Base-by-base conservation (phyloP, 192 early-diverging fungal genomes). In the Chytriomyces hyalinus region DNA sequence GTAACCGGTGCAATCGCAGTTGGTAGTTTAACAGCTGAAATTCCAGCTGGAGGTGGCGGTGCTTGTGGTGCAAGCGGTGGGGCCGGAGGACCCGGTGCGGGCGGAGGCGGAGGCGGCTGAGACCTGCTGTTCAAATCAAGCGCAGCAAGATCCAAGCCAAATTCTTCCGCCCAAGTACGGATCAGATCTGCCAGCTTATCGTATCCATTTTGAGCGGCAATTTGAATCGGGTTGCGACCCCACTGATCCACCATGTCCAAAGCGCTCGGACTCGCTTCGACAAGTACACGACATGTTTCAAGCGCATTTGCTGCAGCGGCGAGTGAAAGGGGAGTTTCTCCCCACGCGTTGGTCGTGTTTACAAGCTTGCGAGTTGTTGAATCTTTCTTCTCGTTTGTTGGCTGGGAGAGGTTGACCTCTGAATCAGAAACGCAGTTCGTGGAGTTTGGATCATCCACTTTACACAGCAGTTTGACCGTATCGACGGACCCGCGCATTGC, bases 191-290 rank as follows among this genome's bases (percentile, higher is more conserved):
- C 57, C 59, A 45, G 60, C 22, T 46, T 26, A 13, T 20, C 9
- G 61, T 73, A 73, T 8, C 72, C 72, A 46, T 73, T 57, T 61
- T 73, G 20, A 0, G 17, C 13, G n/a, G 72, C 72, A 9, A 73
- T 61, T 45, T 45, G 57, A 22, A 6, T 8, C 1, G 72, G 13
- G 44, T 36, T 63, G 60, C 72, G 72, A 43, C 60, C 57, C 72
- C 72, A 73, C 61, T 28, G 15, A 46, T 73, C 72, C 17, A 17
- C 13, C 26, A 68, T 48, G 15, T n/a, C 15, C 67, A 48, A 13
- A 20, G 53, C 53, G 13, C 20, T 57, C 20, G 53, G 53, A 57
- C 20, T 20, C 53, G 53, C 13, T 20, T n/a, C 20, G 53, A 63
- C 36, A 20, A 73, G 72, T 3, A 61, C 4, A 22, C 46, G 24